Evolutionary conservation across 768 basidiomycete species (phyloP).

Genomic region (Lentinula lateritia): DNA sequence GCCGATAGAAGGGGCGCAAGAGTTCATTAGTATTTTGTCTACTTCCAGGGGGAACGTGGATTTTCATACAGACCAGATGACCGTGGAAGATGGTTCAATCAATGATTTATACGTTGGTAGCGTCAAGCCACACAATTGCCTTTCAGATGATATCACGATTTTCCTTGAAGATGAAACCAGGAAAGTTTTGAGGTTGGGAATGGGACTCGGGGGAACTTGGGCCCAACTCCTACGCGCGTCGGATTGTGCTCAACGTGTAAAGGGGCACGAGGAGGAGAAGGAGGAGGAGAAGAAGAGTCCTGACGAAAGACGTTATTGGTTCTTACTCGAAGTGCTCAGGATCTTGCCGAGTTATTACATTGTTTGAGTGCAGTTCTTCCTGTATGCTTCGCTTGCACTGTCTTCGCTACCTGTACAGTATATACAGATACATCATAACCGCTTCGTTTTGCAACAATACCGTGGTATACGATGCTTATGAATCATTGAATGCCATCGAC

Average conservation of each 20-base stretch:
- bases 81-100: slow-evolving; percentile 4
- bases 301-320: slow-evolving; percentile 41
- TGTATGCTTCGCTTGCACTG: too few species aligned
- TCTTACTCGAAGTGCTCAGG: slow-evolving; percentile 49
- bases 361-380: neutral
- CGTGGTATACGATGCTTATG: too few species aligned
- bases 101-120: neutral
- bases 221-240: slow-evolving; percentile 53
- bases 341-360: slow-evolving; percentile 49
- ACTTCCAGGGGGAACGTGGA: slow-evolving; percentile 9
- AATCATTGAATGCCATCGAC: neutral
- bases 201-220: slow-evolving; percentile 64
- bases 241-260: slow-evolving; percentile 8
- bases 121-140: slow-evolving; percentile 39
- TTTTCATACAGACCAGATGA: neutral
- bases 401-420: too few species aligned
- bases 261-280: slow-evolving; percentile 7
- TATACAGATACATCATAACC: too few species aligned
- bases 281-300: slow-evolving; percentile 15
- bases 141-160: slow-evolving; percentile 54
- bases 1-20: slow-evolving; percentile 32
- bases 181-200: slow-evolving; percentile 39
- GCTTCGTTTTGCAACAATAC: too few species aligned
- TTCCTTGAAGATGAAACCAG: slow-evolving; percentile 43
- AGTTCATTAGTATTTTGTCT: slow-evolving; percentile 4